Conservation (phyloP, 2,329 filamentous ascomycete species). For the Hypoxylon sp. region DNA sequence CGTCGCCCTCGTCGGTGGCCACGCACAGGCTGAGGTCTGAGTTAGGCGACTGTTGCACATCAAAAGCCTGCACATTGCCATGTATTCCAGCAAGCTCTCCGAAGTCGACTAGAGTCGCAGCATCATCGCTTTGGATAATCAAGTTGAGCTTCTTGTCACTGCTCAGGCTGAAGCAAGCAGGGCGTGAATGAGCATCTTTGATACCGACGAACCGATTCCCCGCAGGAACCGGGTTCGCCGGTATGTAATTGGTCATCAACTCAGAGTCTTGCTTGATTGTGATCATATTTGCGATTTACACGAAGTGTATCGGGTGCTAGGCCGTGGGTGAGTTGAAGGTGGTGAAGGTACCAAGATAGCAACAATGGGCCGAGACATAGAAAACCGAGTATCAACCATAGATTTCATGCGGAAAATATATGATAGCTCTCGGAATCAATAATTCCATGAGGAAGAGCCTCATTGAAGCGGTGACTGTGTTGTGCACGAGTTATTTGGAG, state of each 20-base stretch:
- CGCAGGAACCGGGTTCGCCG: background rate
- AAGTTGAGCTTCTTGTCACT: constrained; percentile 2
- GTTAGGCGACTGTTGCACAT: background rate
- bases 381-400: background rate
- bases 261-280: constrained; percentile 1
- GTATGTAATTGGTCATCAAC: background rate
- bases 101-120: background rate
- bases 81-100: background rate
- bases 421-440: too few relatives aligned
- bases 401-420: too few relatives aligned
- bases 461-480: too few relatives aligned
- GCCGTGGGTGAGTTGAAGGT: background rate
- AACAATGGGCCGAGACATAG: background rate
- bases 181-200: background rate
- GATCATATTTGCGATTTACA: background rate
- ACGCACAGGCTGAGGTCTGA: background rate
- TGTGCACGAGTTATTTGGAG: too few relatives aligned
- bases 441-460: too few relatives aligned
- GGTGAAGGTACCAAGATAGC: background rate
- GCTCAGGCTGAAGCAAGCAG: constrained; percentile 1
- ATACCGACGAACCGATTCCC: constrained; percentile 3
- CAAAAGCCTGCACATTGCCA: background rate
- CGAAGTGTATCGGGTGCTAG: background rate
- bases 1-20: background rate
- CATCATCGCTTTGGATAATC: background rate